Base-by-base conservation (phyloP, 257 asterid genomes). In the Nicotiana otophora region DNA sequence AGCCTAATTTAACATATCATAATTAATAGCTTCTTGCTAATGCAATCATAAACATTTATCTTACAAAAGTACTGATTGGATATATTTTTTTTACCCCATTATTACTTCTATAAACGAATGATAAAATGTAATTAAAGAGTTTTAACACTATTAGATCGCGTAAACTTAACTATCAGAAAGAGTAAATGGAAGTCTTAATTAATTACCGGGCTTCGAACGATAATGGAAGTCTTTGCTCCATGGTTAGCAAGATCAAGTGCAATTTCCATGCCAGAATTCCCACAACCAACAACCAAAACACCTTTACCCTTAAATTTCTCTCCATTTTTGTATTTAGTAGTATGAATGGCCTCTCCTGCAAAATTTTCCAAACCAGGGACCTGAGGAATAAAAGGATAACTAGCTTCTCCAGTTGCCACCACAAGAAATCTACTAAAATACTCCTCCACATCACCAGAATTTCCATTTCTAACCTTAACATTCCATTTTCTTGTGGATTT, bases 191-290 rank as follows among this genome's bases (percentile, higher is more conserved):
- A 31, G 34, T 31, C 34, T 4, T 34, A 0, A n/a, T 20, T 55
- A 19, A 65, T 82, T 84, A 95, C 98, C 90, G 95, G 94, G 84
- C 96, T 95, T 2, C 97, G 94, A 7, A 95, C 86, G 26, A 89
- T 92, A 0, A 95, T 88, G 81, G 97, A 93, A 51, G 98, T 88
- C 14, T 81, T 86, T 1, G 91, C 98, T 10, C 97, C 98, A 28
- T 8, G 36, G 53, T 87, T 82, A 0, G 96, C 87, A 15, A 95
- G 95, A 88, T 95, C 98, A 26, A 89, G 81, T 1, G 97, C 97
- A 63, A 95, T 91, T 30, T 95, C 98, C 96, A 90, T 92, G 1
- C 98, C 98, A 23, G 98, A 95, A 81, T 95, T 95, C 17, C 98
- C 98, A 65, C 96, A 86, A 31, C 98, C 98, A 57, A 93, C 96